Percentiles rank a stretch among this genome's conserved stretches.
phyloP scores from a whole-genome alignment of 176 grass and related monocot species.

The Thalia dealbata region DNA sequence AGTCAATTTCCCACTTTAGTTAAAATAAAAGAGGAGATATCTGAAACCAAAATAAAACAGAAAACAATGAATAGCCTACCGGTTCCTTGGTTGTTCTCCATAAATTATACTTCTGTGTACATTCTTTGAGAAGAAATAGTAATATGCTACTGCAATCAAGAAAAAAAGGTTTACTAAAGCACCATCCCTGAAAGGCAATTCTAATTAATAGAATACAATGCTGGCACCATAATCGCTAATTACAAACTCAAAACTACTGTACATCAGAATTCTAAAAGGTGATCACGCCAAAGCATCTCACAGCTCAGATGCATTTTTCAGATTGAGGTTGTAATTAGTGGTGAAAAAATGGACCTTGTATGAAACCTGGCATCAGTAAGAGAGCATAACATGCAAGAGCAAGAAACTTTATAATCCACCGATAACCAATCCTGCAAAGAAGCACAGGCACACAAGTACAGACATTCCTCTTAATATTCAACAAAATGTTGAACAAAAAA shows the following conservation, averaged over 20 bases:
- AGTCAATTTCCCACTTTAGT: slow-evolving; percentile 13
- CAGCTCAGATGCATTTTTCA: not conserved
- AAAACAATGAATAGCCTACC: slow-evolving; percentile 33
- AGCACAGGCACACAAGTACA: not conserved
- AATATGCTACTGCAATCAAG: slow-evolving; percentile 64
- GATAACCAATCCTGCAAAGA: slow-evolving; percentile 76
- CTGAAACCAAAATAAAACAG: not conserved
- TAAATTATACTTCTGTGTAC: slow-evolving; percentile 91
- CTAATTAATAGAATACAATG: not conserved
- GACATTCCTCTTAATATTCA: not conserved
- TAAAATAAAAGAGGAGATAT: not conserved
- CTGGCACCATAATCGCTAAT: not conserved
- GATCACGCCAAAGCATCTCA: not conserved
- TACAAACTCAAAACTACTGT: not conserved
- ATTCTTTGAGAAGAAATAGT: slow-evolving; percentile 94
- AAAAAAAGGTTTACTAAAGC: slow-evolving; percentile 7
- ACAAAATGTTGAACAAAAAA: not conserved
- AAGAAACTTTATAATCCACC: slow-evolving; percentile 76
- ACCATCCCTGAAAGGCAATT: not conserved
- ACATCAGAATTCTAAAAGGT: slow-evolving; percentile 4
- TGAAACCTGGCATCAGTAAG: slow-evolving; percentile 85
- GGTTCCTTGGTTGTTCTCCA: slow-evolving; percentile 84
- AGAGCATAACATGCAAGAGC: slow-evolving; percentile 70
- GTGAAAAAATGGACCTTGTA: slow-evolving; percentile 54
- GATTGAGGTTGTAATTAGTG: not conserved